A percentile compares a stretch with the other conserved stretches of the same genome.
Evolutionary conservation across 2,329 filamentous ascomycete genomes (phyloP).

Genomic region (Exophiala viscosa): DNA sequence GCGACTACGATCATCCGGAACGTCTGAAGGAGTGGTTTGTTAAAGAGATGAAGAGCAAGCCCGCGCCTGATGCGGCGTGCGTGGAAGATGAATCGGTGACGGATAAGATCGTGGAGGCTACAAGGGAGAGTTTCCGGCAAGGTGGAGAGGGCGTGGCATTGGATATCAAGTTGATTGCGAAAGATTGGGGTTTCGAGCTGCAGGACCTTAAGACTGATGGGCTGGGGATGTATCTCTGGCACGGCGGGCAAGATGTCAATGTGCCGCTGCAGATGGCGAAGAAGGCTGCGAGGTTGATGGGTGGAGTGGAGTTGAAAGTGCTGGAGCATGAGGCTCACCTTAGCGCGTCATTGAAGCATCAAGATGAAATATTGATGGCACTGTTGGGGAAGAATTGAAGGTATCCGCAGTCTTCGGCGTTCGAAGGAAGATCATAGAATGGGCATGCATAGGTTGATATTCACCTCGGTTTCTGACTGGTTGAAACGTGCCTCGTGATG

Average conservation of each 20-base stretch:
- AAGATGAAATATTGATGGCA: not conserved
- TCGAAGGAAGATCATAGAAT: no score
- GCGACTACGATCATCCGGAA: not conserved
- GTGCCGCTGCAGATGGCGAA: not conserved
- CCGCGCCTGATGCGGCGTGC: not conserved
- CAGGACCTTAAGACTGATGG: not conserved
- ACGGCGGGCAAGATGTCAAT: not conserved
- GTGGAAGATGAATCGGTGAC: not conserved
- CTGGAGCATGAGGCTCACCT: not conserved
- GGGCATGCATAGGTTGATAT: no score
- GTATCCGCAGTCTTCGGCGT: no score
- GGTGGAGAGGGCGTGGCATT: not conserved
- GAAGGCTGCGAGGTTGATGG: not conserved
- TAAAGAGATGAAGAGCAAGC: not conserved
- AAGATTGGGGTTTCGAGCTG: not conserved
- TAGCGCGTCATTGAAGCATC: not conserved
- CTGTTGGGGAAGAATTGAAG: not conserved
- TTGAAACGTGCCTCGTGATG: no score
- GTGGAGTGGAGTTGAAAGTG: not conserved
- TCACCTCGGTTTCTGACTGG: no score
- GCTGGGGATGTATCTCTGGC: not conserved
- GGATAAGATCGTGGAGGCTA: not conserved
- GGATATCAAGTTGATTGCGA: slow-evolving; percentile 1
- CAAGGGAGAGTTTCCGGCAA: not conserved
- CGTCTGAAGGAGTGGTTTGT: not conserved